Evolutionary conservation across 441 rosid genomes (phyloP), one percentile per base, ranked within the genome.

Genomic region (Eruca vesicaria): DNA sequence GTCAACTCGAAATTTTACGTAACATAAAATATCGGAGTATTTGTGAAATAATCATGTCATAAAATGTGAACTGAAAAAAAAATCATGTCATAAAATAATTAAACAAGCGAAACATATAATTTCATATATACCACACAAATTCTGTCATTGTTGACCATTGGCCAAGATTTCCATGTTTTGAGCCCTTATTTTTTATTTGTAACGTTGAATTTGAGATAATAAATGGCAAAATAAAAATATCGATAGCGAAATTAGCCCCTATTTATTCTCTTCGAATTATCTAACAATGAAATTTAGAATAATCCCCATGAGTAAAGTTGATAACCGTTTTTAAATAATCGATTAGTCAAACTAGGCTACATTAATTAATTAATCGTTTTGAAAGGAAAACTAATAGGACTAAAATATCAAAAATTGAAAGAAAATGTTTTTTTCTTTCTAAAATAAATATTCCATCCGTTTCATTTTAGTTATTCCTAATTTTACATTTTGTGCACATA

Each of bases 91-190:
- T 26, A 28, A 45, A 48, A 60, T 60, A 67, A 61, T 55, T 36
- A 21, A 68, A 59, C 48, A 26, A 23, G 23, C 11, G 26, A n/a
- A n/a, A n/a, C n/a, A n/a, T 23, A 20, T 38, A 26, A 41, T 41
- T 28, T 64, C 2, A 3, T 26, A 58, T 8, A 66, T 0, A 16
- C 28, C 32, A 31, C 19, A 67, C 9, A 35, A 50, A 23, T 16
- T 23, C 41, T 66, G 66, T 66, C 73, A 61, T 61, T 35, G 78
- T 52, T 74, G 68, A 74, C 73, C 41, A 23, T 48, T 48, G 60
- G 56, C 32, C 53, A 60, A 5, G 26, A 38, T 68, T 48, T 7
- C n/a, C 14, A 45, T 20, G 7, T n/a, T 26, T 67, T 48, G 26
- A 50, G 16, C 56, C 53, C 16, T 16, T 48, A 48, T 50, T 14